Base-by-base conservation (phyloP, 768 basidiomycete species). In the Naganishia antarctica region DNA sequence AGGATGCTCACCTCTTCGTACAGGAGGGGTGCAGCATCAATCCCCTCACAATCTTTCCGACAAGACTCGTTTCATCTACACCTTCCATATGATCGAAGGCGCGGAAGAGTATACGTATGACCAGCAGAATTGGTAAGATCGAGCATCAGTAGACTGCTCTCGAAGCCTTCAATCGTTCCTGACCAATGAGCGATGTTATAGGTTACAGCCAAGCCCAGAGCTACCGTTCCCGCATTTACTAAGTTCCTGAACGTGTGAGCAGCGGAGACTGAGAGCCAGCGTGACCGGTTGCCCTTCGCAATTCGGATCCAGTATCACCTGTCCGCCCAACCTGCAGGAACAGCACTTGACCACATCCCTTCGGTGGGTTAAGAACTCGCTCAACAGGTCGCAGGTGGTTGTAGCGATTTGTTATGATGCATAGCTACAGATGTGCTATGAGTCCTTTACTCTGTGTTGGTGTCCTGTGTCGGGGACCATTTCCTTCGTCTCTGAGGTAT, bases 51-150 rank as follows among this genome's bases (percentile, higher is more conserved):
- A 99, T 75, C 83, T 82, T 0, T 90, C 89, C 60, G 80, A 83
- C 23, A 82, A 86, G 66, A 90, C 90, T 1, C 83, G 96, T 8
- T 79, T 80, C 61, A 93, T 93, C 29, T 99, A 98, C 74, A 98
- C 96, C 0, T 97, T 96, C 77, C 93, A 79, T 62, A 79, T 78
- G 94, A 71, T 86, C 83, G 21, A 82, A 83, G 25, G 78, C 82
- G 70, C 88, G 85, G 7, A 78, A 73, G 75, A 71, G 1, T 63
- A 65, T 5, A 45, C 64, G 43, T 96, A 93, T 64, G 94, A 97
- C 66, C 83, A 85, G 71, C 90, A 89, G 83, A 97, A 96, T 73
- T 96, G 93, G 75, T 73, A 26, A 23, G 70, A 66, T 50, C n/a
- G n/a, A n/a, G n/a, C n/a, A n/a, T n/a, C 26, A 6, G 32, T 25